A percentile compares a stretch with the other conserved stretches of the same genome.
phyloP scores from a whole-genome alignment of 495 filamentous ascomycete species.

The Aspergillus ellipticus region DNA sequence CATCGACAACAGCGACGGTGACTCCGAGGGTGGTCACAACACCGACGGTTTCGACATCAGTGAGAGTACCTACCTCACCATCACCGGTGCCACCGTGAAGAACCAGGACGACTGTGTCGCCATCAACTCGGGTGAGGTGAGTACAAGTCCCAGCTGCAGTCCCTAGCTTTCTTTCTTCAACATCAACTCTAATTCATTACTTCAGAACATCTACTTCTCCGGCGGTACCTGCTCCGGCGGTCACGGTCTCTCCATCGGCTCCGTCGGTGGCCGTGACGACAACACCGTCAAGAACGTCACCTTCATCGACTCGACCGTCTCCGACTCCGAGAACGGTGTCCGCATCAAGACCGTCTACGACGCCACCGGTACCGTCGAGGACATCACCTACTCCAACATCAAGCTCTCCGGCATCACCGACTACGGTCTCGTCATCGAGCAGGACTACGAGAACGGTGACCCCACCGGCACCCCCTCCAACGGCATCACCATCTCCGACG shows the following conservation, averaged over 20 bases:
- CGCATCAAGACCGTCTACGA: conserved; percentile 62
- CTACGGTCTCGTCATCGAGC: conserved; percentile 65
- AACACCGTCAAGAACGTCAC: conserved; percentile 57
- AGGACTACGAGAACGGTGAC: conserved; percentile 64
- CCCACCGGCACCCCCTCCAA: conserved; percentile 57
- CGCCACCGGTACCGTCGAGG: conserved; percentile 53
- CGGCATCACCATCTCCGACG: conserved; percentile 56
- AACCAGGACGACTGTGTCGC: conserved; percentile 69
- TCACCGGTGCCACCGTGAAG: conserved; percentile 51
- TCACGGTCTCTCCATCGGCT: conserved; percentile 64
- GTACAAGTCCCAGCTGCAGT: background rate
- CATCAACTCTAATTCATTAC: conserved; percentile 15
- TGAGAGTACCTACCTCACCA: conserved; percentile 47
- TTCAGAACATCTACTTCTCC: conserved; percentile 52
- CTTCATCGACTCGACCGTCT: conserved; percentile 49
- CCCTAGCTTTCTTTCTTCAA: background rate
- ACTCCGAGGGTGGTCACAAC: conserved; percentile 51
- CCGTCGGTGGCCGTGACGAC: conserved; percentile 57
- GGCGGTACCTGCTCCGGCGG: conserved; percentile 53
- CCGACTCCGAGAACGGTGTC: conserved; percentile 43
- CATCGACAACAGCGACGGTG: conserved; percentile 58
- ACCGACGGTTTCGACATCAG: conserved; percentile 68
- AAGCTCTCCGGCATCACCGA: conserved; percentile 49
- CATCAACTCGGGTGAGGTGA: conserved; percentile 53
- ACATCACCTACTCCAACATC: conserved; percentile 59